A percentile compares a stretch with the other conserved stretches of the same genome.
Evolutionary conservation across 1,284 basidiomycete species (phyloP).

Genomic region (Ceratobasidium sp.): DNA sequence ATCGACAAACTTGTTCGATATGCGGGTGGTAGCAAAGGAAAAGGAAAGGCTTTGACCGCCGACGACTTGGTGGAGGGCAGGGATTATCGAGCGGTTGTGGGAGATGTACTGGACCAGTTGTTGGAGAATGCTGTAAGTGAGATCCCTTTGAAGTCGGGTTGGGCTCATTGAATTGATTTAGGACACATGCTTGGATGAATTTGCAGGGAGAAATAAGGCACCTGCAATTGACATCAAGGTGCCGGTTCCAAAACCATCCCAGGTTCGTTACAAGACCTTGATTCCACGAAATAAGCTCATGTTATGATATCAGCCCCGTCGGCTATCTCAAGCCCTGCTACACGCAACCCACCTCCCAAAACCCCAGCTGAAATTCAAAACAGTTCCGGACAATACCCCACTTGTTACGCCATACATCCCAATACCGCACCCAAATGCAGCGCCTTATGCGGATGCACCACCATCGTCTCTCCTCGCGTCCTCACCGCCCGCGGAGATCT

Average conservation of each 20-base stretch:
- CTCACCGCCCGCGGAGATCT: constrained; percentile 52
- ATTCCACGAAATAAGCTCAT: constrained; percentile 9
- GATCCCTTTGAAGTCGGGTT: background rate
- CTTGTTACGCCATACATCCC: constrained; percentile 14
- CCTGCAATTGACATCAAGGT: constrained; percentile 59
- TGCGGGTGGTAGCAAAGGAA: constrained; percentile 56
- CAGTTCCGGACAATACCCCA: constrained; percentile 61
- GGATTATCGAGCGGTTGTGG: constrained; percentile 78
- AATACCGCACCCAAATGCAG: constrained; percentile 68
- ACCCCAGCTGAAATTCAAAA: constrained; percentile 77
- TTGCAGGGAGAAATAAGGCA: constrained; percentile 58
- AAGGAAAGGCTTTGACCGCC: constrained; percentile 47
- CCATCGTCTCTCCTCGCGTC: constrained; percentile 51
- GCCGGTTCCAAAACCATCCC: constrained; percentile 37
- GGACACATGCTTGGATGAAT: constrained; percentile 84
- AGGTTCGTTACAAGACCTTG: background rate
- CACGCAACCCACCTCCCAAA: constrained; percentile 76
- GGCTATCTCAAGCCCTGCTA: constrained; percentile 54
- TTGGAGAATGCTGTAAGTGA: constrained; percentile 79
- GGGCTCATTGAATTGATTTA: constrained; percentile 47
- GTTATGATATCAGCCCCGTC: constrained; percentile 45
- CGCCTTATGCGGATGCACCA: constrained; percentile 72
- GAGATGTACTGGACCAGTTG: constrained; percentile 83
- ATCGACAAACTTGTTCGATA: constrained; percentile 68
- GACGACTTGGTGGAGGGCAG: constrained; percentile 56